These are phyloP conservation scores for Cryptococcus sp. DNA, from an alignment of 1,284 basidiomycete species.

Conservation along the genomic window DNA sequence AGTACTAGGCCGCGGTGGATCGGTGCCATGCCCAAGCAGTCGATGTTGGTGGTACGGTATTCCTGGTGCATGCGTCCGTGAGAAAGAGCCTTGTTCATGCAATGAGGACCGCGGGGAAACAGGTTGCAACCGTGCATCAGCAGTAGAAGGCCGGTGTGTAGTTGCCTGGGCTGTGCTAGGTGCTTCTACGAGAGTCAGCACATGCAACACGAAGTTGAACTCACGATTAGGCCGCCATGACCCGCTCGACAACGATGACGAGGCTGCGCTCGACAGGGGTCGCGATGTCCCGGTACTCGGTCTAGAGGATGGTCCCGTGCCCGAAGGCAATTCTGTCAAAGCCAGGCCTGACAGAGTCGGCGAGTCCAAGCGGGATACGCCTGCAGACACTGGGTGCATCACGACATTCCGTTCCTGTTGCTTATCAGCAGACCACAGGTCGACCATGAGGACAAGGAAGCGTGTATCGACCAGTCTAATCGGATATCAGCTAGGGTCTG, in stretches of 20 bases:
- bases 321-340: not conserved
- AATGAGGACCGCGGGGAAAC: no score
- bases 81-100: no score
- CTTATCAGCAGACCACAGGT: constrained; percentile 80
- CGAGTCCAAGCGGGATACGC: constrained; percentile 13
- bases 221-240: constrained; percentile 14
- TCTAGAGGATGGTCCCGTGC: constrained; percentile 13
- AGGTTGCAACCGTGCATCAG: no score
- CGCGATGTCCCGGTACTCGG: constrained; percentile 15
- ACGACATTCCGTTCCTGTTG: constrained; percentile 81
- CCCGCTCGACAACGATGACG: constrained; percentile 14
- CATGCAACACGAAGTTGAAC: not conserved
- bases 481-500: constrained; percentile 8
- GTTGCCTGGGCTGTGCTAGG: not conserved
- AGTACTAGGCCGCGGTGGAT: constrained; percentile 14
- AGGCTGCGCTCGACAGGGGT: constrained; percentile 11
- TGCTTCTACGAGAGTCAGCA: not conserved
- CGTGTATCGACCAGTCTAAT: constrained; percentile 76
- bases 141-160: no score
- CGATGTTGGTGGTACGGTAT: no score
- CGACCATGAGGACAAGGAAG: constrained; percentile 83
- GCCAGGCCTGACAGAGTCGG: constrained; percentile 3
- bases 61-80: no score
- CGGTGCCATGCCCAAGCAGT: no score
- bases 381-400: constrained; percentile 63